Conservation (phyloP, 1,139 yeast species). For the Zygoascus sp. region DNA sequence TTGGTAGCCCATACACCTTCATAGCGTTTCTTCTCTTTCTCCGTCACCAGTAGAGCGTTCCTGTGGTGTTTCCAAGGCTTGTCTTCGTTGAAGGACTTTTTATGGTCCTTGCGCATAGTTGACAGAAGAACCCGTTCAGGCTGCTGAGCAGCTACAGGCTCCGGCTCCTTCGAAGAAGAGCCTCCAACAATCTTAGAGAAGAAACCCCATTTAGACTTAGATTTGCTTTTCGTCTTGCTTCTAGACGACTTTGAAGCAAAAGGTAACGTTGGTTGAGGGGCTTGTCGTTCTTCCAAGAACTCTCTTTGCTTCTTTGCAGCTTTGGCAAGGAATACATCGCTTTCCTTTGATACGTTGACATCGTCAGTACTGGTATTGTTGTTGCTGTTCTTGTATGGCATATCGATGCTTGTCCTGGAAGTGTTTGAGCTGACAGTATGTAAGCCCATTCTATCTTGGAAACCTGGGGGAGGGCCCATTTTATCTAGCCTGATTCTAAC, state of each 20-base stretch:
- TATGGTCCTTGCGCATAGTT: slow-evolving; percentile 62
- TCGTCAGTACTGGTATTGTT: too few relatives aligned
- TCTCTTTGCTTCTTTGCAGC: slow-evolving; percentile 4
- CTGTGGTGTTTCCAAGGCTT: slow-evolving; percentile 94
- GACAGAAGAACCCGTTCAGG: slow-evolving; percentile 26
- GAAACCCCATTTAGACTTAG: slow-evolving; percentile 4
- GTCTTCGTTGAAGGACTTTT: slow-evolving; percentile 66
- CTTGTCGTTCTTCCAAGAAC: slow-evolving; percentile 1
- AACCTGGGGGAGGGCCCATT: not conserved
- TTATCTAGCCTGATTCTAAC: not conserved
- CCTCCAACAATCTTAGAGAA: slow-evolving; percentile 1
- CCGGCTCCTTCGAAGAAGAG: not conserved
- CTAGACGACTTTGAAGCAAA: not conserved
- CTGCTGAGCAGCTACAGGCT: not conserved
- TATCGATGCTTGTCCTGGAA: too few relatives aligned
- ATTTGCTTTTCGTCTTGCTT: not conserved
- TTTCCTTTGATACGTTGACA: too few relatives aligned
- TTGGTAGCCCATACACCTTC: slow-evolving; percentile 94
- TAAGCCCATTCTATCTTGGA: not conserved
- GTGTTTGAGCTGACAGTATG: too few relatives aligned
- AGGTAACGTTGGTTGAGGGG: not conserved
- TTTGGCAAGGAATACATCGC: slow-evolving; percentile 1
- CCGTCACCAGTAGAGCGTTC: slow-evolving; percentile 56
- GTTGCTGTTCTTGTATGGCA: too few relatives aligned
- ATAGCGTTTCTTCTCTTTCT: slow-evolving; percentile 75